phyloP scores from a whole-genome alignment of 139 green algal species.

The Dunaliella primolecta region DNA sequence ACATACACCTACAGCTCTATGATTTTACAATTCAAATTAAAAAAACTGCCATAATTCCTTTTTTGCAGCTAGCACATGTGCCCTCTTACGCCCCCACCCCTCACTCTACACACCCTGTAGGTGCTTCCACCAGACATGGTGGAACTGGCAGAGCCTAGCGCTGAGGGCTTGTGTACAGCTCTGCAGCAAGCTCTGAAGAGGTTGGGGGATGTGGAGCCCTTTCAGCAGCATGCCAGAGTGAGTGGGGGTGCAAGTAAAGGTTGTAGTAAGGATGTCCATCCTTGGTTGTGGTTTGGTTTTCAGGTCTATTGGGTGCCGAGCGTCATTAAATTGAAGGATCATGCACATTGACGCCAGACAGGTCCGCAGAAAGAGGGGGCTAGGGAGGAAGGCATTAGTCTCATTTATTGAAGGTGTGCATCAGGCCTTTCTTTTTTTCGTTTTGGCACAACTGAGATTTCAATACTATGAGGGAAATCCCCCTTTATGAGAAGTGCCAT shows the following conservation, averaged over 20 bases:
- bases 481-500: no score
- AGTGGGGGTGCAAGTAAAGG: background rate
- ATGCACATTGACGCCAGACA: background rate
- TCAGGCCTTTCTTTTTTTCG: no score
- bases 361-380: background rate
- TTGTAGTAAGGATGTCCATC: background rate
- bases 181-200: conserved; percentile 42
- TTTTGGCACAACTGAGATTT: no score
- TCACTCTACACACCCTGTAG: conserved; percentile 28
- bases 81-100: background rate
- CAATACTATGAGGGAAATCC: no score
- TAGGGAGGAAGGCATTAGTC: background rate
- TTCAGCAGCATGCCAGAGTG: conserved; percentile 59
- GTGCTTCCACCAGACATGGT: conserved; percentile 87
- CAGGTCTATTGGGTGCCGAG: background rate
- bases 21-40: no score
- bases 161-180: conserved; percentile 55
- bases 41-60: background rate
- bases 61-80: background rate
- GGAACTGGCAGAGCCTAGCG: conserved; percentile 73
- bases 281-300: background rate
- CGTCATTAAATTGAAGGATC: background rate
- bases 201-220: conserved; percentile 27
- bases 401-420: no score
- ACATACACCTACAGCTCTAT: no score